Percentiles rank a stretch among this genome's conserved stretches.
phyloP scores from a whole-genome alignment of 2,329 filamentous ascomycete genomes.

The Colletotrichum musae region DNA sequence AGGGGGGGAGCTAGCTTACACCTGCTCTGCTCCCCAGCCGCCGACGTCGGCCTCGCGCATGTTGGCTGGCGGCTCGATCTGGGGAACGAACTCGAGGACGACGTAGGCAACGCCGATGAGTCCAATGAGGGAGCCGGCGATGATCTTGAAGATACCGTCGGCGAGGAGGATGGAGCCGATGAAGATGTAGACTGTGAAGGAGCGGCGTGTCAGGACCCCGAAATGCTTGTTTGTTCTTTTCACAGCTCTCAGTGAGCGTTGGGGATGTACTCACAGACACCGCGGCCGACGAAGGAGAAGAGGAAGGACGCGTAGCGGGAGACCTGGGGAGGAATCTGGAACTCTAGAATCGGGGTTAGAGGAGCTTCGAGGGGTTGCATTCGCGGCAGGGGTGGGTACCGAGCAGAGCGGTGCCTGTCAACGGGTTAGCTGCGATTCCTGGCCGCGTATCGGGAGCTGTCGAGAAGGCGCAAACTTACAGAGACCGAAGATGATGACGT shows the following conservation, averaged over 20 bases:
- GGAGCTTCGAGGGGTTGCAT: not conserved
- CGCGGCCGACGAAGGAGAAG: constrained; percentile 96
- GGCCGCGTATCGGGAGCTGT: not conserved
- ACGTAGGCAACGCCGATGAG: constrained; percentile 84
- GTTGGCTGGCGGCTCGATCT: constrained; percentile 84
- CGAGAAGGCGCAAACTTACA: constrained; percentile 65
- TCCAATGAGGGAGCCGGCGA: constrained; percentile 84
- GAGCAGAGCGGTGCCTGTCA: constrained; percentile 76
- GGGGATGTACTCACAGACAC: constrained; percentile 80
- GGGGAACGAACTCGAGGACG: constrained; percentile 82
- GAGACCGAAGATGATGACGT: constrained; percentile 92
- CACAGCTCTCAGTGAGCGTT: not conserved
- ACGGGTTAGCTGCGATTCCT: constrained; percentile 42
- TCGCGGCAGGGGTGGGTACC: constrained; percentile 53
- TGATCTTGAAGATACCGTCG: constrained; percentile 74
- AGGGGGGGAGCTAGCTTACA: constrained; percentile 60
- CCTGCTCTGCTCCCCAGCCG: constrained; percentile 84
- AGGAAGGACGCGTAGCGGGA: constrained; percentile 97
- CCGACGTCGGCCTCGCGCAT: constrained; percentile 81
- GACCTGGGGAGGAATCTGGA: constrained; percentile 94
- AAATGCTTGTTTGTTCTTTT: not conserved
- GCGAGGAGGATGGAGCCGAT: constrained; percentile 88
- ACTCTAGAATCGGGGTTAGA: constrained; percentile 68
- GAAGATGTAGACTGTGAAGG: constrained; percentile 89
- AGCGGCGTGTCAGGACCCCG: constrained; percentile 27